Base-by-base conservation (phyloP, 2,329 filamentous ascomycete genomes). In the Aspergillus sp. region DNA sequence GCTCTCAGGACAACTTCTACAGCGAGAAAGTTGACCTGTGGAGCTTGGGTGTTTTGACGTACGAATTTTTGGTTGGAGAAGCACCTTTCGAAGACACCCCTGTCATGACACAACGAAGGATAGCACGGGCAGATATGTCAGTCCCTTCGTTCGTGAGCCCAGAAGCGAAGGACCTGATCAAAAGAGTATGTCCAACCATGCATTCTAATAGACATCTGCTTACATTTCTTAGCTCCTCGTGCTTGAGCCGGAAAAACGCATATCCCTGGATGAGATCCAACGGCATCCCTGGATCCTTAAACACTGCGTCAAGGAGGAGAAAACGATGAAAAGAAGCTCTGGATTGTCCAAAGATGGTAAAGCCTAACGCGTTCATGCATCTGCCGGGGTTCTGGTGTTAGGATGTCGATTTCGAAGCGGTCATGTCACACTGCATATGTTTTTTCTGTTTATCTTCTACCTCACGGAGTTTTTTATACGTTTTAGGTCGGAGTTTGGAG, bases 21-120 rank as follows among this genome's bases (percentile, higher is more conserved):
- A 90, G 86, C 60, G 93, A 97, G 74, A 98, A 97, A 80, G 91
- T 99, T 32, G 95, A 99, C 73, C 79, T 98, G 62, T 99, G 95
- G 95, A 95, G 91, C 72, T 81, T 99, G 70, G 95, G 95, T 24
- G 95, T 98, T 22, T 77, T 99, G 77, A 96, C 90, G 2, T 99
- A 98, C 70, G 95, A 99, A 78, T 99, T 99, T 70, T 78, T 99
- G 60, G 91, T 96, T 36, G 95, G 95, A 61, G 92, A 97, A 80
- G 95, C 95, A 16, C 95, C 95, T 0, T 99, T 99, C 70, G 95
- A 99, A 77, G 95, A 98, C 71, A 95, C 91, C 2, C 91, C 91
- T 4, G 86, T 94, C 63, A 96, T 96, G 91, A 99, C 95, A 26
- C 92, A 96, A 67, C 83, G 91, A 67, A 87, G 93, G 71, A 99